Conservation (phyloP, 768 basidiomycete species). For the Lentinula detonsa region DNA sequence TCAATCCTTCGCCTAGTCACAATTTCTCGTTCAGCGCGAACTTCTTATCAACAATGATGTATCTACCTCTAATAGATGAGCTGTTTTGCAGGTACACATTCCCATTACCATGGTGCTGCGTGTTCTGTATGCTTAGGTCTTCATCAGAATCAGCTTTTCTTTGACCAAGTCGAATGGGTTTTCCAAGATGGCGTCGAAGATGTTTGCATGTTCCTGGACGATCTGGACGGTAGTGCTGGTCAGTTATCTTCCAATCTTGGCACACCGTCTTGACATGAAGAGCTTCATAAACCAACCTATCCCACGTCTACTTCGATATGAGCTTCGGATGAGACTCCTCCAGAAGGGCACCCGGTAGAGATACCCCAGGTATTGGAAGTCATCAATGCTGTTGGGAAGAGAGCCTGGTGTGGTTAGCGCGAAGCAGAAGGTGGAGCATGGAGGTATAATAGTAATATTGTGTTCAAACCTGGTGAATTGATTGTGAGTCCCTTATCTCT, state of each 20-base stretch:
- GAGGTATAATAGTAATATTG: constrained; percentile 74
- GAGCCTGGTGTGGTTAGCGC: constrained; percentile 84
- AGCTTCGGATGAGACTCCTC: constrained; percentile 72
- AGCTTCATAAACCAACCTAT: constrained; percentile 91
- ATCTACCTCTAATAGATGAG: no score
- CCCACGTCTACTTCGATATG: constrained; percentile 83
- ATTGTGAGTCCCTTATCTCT: constrained; percentile 21
- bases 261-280: constrained; percentile 83
- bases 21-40: no score
- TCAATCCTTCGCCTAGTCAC: constrained; percentile 25
- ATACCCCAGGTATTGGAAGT: constrained; percentile 86
- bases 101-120: no score
- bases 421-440: constrained; percentile 84
- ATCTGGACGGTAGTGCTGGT: constrained; percentile 51
- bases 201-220: constrained; percentile 90
- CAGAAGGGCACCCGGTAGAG: constrained; percentile 59
- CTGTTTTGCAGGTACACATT: no score
- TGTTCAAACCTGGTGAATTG: constrained; percentile 73
- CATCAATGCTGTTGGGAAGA: constrained; percentile 77
- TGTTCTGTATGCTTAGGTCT: no score
- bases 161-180: constrained; percentile 94
- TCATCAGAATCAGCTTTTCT: constrained; percentile 91
- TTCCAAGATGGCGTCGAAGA: constrained; percentile 88
- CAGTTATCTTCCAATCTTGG: constrained; percentile 65
- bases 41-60: no score